Evolutionary conservation across 2,329 filamentous ascomycete species (phyloP).

Genomic region (Penicillium sp.): DNA sequence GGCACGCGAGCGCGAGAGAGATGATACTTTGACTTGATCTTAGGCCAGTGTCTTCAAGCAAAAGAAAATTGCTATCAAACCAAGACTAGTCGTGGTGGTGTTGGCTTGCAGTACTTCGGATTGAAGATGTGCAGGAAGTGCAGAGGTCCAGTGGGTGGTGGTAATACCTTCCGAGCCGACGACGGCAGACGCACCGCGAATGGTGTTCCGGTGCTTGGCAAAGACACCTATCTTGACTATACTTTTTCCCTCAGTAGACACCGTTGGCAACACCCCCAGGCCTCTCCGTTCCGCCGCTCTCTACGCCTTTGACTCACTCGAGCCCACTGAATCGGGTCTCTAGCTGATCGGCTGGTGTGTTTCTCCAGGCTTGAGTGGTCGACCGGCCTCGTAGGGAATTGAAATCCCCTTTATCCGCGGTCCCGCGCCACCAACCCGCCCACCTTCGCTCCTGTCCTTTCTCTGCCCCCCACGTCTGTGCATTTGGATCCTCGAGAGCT

Average conservation of each 20-base stretch:
- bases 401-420: slow-evolving; percentile 14
- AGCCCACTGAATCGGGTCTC: slow-evolving; percentile 5
- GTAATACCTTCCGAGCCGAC: slow-evolving; percentile 1
- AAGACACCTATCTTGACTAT: slow-evolving; percentile 25
- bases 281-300: slow-evolving; percentile 12
- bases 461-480: slow-evolving; percentile 4
- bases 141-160: slow-evolving; percentile 4
- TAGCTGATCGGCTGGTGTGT: background rate
- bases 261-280: background rate
- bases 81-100: background rate
- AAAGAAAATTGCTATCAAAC: background rate
- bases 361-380: background rate
- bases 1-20: too few species aligned
- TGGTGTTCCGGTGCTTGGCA: slow-evolving; percentile 24
- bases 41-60: background rate
- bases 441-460: slow-evolving; percentile 1
- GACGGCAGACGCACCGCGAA: slow-evolving; percentile 8
- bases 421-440: slow-evolving; percentile 18
- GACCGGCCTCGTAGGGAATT: slow-evolving; percentile 8
- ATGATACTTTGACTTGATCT: background rate
- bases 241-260: slow-evolving; percentile 14
- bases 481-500: background rate
- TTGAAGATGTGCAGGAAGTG: background rate
- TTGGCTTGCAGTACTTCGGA: background rate
- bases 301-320: slow-evolving; percentile 10